A percentile compares a stretch with the other conserved stretches of the same genome.
These are phyloP conservation scores for Firmiana major DNA, from an alignment of 345 rosid species.

Conservation along the genomic window DNA sequence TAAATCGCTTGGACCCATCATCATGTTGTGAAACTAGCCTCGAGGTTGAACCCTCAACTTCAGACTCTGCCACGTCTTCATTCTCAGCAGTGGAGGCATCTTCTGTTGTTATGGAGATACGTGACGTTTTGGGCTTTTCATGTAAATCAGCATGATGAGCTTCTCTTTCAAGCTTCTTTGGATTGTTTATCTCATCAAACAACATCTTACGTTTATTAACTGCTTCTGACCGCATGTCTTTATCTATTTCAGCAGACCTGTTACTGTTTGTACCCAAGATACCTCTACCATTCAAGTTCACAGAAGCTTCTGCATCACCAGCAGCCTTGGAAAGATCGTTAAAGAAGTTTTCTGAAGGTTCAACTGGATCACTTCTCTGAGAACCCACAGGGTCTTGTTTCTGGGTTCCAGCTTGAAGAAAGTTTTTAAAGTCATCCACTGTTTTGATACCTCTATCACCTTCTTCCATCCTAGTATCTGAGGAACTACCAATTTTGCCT, in stretches of 20 bases:
- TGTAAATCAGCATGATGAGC: slow-evolving; percentile 41
- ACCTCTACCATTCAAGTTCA: slow-evolving; percentile 42
- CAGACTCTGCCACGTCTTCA: slow-evolving; percentile 96
- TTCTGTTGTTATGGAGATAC: slow-evolving; percentile 68
- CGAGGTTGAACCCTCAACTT: slow-evolving; percentile 80
- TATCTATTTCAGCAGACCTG: slow-evolving; percentile 49
- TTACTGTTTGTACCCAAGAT: slow-evolving; percentile 45
- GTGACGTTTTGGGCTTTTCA: slow-evolving; percentile 61
- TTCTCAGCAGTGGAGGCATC: slow-evolving; percentile 91
- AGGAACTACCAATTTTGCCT: slow-evolving; percentile 53
- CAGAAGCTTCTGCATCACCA: slow-evolving; percentile 50
- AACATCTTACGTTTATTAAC: slow-evolving; percentile 64
- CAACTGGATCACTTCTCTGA: slow-evolving; percentile 57
- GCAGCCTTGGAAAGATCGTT: slow-evolving; percentile 61
- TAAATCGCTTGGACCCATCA: slow-evolving; percentile 43
- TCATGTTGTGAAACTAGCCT: slow-evolving; percentile 40
- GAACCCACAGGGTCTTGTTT: slow-evolving; percentile 62
- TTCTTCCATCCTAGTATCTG: slow-evolving; percentile 56
- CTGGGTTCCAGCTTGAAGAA: slow-evolving; percentile 53
- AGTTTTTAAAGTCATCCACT: slow-evolving; percentile 68
- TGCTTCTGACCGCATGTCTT: slow-evolving; percentile 46
- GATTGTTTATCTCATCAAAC: slow-evolving; percentile 51
- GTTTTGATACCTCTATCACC: slow-evolving; percentile 62
- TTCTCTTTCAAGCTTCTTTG: slow-evolving; percentile 62
- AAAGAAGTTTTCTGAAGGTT: slow-evolving; percentile 80